Base-by-base conservation (phyloP, 2,329 filamentous ascomycete genomes). In the Helminthosporium solani region DNA sequence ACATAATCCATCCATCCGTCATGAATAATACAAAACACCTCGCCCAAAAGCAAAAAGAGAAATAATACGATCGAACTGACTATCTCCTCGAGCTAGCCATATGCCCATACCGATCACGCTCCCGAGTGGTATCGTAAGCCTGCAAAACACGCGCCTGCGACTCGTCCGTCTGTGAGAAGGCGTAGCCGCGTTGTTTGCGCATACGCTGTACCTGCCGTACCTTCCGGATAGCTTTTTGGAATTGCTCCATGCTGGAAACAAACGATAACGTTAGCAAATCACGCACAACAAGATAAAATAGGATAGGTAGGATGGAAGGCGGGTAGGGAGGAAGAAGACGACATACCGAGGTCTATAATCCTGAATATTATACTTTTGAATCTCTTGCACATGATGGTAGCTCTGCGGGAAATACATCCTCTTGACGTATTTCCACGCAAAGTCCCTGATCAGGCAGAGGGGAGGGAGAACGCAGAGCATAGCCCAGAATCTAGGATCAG, bases 341-440 rank as follows among this genome's bases (percentile, higher is more conserved):
- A 77, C 80, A 58, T 81, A 91, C 88, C 94, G 85, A 52, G 94
- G 94, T 66, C 94, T 81, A 73, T 99, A 99, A 75, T 99, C 94
- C 75, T 99, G 94, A 50, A 99, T 96, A 63, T 99, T 99, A 76
- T 97, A 99, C 75, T 99, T 99, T 72, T 99, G 94, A 60, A 99
- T 99, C 75, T 99, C 94, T 73, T 99, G 94, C 54, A 99, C 94
- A 70, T 99, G 94, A 62, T 99, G 94, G 66, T 99, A 99, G 34
- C 89, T 85, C 73, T 96, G 88, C 18, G 94, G 94, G 58, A 85
- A 86, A 75, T 97, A 99, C 90, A 99, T 96, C 56, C 94, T 83
- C 78, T 96, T 96, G 51, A 83, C 85, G 61, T 97, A 99, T 78
- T 99, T 99, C 91, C 92, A 99, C 2, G 86, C 84, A 71, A 96